Evolutionary conservation across 306 rosid genomes (phyloP).

Genomic region (Quercus berberidifolia): DNA sequence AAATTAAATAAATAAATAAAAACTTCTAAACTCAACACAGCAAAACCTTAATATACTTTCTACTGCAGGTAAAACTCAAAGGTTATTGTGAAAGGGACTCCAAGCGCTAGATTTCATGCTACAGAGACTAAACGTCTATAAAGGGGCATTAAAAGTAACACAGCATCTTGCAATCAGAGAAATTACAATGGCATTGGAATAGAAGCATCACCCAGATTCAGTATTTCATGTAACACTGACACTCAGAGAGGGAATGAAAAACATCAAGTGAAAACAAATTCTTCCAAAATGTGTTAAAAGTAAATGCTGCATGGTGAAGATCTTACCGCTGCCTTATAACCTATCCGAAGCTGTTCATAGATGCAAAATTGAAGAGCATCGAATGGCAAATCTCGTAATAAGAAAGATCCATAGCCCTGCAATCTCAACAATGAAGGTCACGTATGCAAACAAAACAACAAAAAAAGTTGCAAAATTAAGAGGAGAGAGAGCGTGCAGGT

Average conservation of each 20-base stretch:
- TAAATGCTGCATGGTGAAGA: constrained; percentile 17
- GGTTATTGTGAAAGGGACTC: neutral
- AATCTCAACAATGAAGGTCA: constrained; percentile 15
- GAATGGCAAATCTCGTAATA: constrained; percentile 87
- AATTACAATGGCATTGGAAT: neutral
- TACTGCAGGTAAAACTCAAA: neutral
- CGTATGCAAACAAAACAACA: neutral
- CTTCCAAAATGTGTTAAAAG: neutral
- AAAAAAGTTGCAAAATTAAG: neutral
- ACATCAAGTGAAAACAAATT: neutral
- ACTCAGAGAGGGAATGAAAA: constrained; percentile 14
- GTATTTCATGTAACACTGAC: neutral
- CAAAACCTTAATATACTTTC: neutral
- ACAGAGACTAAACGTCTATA: neutral
- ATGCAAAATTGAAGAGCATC: constrained; percentile 96
- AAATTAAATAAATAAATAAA: too few relatives aligned
- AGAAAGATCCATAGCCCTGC: constrained; percentile 89
- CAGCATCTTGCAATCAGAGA: neutral
- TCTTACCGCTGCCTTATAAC: constrained; percentile 76
- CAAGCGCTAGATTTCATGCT: neutral
- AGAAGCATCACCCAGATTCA: neutral
- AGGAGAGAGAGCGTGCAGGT: neutral
- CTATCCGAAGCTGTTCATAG: constrained; percentile 89
- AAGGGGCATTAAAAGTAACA: neutral
- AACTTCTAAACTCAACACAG: neutral